phyloP scores from a whole-genome alignment of 768 basidiomycete genomes.

The Mycena latifolia region DNA sequence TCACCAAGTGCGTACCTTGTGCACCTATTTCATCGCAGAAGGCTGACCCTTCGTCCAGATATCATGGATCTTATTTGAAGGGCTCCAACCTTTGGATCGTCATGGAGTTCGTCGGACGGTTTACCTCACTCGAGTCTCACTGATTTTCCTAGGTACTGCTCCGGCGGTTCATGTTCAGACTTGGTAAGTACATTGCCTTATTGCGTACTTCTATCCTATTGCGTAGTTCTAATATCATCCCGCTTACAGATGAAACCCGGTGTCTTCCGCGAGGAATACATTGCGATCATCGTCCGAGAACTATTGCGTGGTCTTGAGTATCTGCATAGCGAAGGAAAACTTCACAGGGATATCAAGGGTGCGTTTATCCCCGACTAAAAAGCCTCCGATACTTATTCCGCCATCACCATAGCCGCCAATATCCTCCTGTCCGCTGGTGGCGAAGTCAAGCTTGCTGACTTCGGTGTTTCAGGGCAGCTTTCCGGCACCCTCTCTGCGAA shows the following conservation, averaged over 20 bases:
- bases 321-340: constrained; percentile 94
- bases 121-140: background rate
- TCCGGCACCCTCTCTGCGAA: constrained; percentile 93
- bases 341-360: constrained; percentile 99
- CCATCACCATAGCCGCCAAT: constrained; percentile 80
- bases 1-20: constrained; percentile 82
- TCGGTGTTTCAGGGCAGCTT: constrained; percentile 97
- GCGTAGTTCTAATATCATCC: constrained; percentile 27
- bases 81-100: constrained; percentile 99
- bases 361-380: constrained; percentile 27
- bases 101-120: constrained; percentile 80
- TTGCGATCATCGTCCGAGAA: constrained; percentile 96
- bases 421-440: constrained; percentile 92
- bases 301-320: constrained; percentile 94
- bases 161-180: constrained; percentile 98
- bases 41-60: constrained; percentile 58
- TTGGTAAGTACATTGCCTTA: constrained; percentile 65
- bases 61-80: constrained; percentile 96
- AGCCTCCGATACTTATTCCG: constrained; percentile 17
- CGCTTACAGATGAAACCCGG: constrained; percentile 93
- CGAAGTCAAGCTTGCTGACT: constrained; percentile 98
- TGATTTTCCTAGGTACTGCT: constrained; percentile 80
- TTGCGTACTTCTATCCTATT: constrained; percentile 3
- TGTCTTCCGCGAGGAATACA: constrained; percentile 97
- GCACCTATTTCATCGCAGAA: constrained; percentile 4